Evolutionary conservation across 1,284 basidiomycete species (phyloP).

Genomic region (Boletus semigastroideus): DNA sequence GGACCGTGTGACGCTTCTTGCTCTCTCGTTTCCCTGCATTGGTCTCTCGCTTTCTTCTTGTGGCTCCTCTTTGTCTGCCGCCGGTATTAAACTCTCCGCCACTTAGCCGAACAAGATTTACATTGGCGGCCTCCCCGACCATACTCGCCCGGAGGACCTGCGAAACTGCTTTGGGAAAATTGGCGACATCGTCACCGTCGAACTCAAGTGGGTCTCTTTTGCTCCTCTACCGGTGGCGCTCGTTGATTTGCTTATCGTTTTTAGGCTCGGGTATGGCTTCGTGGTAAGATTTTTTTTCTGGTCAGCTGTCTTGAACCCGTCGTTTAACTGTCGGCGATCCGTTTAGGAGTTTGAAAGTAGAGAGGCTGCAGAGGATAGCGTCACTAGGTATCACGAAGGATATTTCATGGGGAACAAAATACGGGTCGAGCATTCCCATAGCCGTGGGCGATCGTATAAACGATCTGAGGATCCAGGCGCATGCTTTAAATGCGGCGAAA

Average conservation of each 20-base stretch:
- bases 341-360: conserved; percentile 75
- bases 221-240: not conserved
- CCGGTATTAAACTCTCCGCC: conserved; percentile 64
- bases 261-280: conserved; percentile 76
- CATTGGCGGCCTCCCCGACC: conserved; percentile 81
- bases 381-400: conserved; percentile 82
- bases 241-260: conserved; percentile 9
- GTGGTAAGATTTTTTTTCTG: conserved; percentile 53
- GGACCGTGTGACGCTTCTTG: conserved; percentile 21
- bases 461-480: conserved; percentile 76
- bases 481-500: conserved; percentile 80
- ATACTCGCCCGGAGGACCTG: conserved; percentile 79
- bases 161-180: conserved; percentile 83
- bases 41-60: conserved; percentile 46
- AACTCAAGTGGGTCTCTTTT: conserved; percentile 68
- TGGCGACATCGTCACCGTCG: conserved; percentile 71
- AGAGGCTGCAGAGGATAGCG: conserved; percentile 80
- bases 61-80: conserved; percentile 43
- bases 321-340: not conserved
- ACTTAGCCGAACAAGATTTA: conserved; percentile 86
- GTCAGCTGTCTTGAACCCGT: not conserved
- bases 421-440: conserved; percentile 78
- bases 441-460: conserved; percentile 77
- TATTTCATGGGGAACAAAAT: conserved; percentile 89
- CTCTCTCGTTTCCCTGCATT: conserved; percentile 24